These are phyloP conservation scores for Angomonas ambiguus DNA, from an alignment of 208 protist species.

Conservation along the genomic window DNA sequence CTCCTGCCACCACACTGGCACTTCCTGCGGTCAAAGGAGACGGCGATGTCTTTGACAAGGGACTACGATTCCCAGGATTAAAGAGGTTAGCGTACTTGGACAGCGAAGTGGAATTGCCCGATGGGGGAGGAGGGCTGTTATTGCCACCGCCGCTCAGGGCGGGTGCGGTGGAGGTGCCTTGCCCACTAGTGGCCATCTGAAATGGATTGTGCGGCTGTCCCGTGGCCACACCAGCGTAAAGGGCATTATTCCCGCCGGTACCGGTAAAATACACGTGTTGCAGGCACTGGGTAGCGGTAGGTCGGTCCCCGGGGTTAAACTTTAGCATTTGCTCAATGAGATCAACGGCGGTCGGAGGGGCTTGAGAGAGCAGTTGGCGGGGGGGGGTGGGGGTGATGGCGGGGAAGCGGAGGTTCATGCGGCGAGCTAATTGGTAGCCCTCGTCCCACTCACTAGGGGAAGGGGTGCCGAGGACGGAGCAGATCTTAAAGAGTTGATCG, in stretches of 20 bases:
- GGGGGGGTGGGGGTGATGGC: constrained; percentile 86
- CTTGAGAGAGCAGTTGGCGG: constrained; percentile 83
- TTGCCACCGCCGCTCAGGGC: constrained; percentile 29
- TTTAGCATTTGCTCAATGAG: constrained; percentile 94
- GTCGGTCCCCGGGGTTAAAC: constrained; percentile 94
- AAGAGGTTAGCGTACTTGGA: constrained; percentile 66
- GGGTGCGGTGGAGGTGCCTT: constrained; percentile 18
- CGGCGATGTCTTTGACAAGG: constrained; percentile 21
- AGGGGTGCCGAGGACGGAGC: constrained; percentile 90
- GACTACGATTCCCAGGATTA: constrained; percentile 53
- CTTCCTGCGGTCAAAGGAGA: constrained; percentile 21
- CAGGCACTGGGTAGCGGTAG: constrained; percentile 91
- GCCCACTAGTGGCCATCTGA: constrained; percentile 44
- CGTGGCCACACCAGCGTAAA: constrained; percentile 78
- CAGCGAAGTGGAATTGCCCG: constrained; percentile 19
- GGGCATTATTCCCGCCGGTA: constrained; percentile 46
- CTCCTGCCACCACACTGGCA: constrained; percentile 11
- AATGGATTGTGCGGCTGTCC: constrained; percentile 90
- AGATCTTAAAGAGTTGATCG: constrained; percentile 97
- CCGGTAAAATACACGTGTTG: constrained; percentile 95
- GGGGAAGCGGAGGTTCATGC: constrained; percentile 95
- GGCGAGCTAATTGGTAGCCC: constrained; percentile 83
- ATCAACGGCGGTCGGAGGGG: constrained; percentile 91
- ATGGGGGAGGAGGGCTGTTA: constrained; percentile 39
- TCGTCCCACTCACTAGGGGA: constrained; percentile 88